Conservation (phyloP, 495 filamentous ascomycete genomes). For the Xylaria palmicola region DNA sequence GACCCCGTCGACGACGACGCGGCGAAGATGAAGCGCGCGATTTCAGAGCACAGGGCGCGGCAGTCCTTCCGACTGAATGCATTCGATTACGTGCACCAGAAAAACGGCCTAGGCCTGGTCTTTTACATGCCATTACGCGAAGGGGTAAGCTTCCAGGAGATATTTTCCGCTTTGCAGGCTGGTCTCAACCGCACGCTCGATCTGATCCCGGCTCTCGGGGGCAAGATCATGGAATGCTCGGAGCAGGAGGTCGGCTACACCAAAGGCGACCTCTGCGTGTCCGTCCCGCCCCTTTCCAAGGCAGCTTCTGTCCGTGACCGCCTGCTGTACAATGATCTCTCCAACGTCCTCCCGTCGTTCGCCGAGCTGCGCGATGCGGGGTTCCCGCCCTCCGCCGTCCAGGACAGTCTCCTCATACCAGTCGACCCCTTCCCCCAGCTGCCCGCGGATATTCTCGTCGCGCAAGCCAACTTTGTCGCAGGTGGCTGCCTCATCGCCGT, state of each 20-base stretch:
- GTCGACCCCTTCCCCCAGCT: slow-evolving; percentile 28
- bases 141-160: slow-evolving; percentile 24
- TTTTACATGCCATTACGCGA: slow-evolving; percentile 30
- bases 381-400: slow-evolving; percentile 26
- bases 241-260: slow-evolving; percentile 32
- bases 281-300: slow-evolving; percentile 21
- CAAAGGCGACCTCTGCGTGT: slow-evolving; percentile 26
- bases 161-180: slow-evolving; percentile 24
- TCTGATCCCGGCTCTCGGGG: slow-evolving; percentile 29
- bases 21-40: slow-evolving; percentile 13
- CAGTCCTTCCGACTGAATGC: slow-evolving; percentile 30
- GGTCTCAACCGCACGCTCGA: slow-evolving; percentile 33
- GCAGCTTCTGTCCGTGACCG: slow-evolving; percentile 8
- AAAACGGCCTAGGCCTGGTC: slow-evolving; percentile 26
- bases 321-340: slow-evolving; percentile 25
- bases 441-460: slow-evolving; percentile 31
- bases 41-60: slow-evolving; percentile 21
- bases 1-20: background rate
- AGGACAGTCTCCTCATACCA: slow-evolving; percentile 25
- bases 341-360: slow-evolving; percentile 28
- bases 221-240: slow-evolving; percentile 30
- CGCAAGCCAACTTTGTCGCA: slow-evolving; percentile 38
- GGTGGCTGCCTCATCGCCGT: slow-evolving; percentile 47
- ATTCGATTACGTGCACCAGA: slow-evolving; percentile 30
- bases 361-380: slow-evolving; percentile 23